Percentiles rank a stretch among this genome's conserved stretches.
Conservation (phyloP, 495 filamentous ascomycete species). For the Amniculicola lignicola region DNA sequence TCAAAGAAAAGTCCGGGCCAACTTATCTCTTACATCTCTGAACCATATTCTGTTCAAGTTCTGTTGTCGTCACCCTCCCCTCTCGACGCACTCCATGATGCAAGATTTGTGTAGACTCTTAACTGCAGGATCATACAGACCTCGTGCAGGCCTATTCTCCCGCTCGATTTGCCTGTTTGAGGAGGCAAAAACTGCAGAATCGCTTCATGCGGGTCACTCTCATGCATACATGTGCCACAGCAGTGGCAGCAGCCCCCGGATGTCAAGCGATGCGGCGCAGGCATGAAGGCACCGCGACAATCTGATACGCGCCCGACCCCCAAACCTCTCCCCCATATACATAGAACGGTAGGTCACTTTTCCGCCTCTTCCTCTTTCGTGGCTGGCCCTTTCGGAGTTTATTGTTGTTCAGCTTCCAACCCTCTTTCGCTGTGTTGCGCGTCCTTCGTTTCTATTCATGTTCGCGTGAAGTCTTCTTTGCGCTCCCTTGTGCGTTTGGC, state of each 20-base stretch:
- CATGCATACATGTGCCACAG: neutral
- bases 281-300: conserved; percentile 1
- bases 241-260: neutral
- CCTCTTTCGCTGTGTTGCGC: neutral
- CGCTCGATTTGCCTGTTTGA: too few species aligned
- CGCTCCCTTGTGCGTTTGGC: too few species aligned
- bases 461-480: neutral
- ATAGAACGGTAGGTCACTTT: conserved; percentile 10
- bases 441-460: conserved; percentile 1
- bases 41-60: too few species aligned
- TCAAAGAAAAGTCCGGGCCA: too few species aligned
- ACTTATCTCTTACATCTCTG: too few species aligned
- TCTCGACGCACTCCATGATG: neutral
- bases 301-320: neutral
- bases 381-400: conserved; percentile 7
- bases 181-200: too few species aligned
- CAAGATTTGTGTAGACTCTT: conserved; percentile 2
- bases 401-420: neutral
- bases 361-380: conserved; percentile 6
- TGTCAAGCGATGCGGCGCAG: conserved; percentile 2
- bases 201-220: neutral
- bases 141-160: too few species aligned
- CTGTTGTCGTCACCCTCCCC: too few species aligned
- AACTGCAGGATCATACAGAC: too few species aligned
- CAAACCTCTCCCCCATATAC: neutral